These are phyloP conservation scores for Nematodospora anomalae DNA, from an alignment of 1,139 yeast genomes.

Conservation along the genomic window DNA sequence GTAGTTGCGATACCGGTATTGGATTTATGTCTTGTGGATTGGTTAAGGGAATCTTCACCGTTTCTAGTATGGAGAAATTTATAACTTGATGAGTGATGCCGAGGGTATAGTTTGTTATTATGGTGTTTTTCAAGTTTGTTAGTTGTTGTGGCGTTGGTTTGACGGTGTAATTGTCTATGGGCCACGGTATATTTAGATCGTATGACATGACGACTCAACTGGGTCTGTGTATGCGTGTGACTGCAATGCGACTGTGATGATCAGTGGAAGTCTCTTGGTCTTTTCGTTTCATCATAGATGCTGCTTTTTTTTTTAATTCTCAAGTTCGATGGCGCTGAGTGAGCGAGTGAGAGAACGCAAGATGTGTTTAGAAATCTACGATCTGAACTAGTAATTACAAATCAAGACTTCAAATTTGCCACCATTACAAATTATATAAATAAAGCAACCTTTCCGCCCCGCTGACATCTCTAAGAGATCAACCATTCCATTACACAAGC, in stretches of 20 bases:
- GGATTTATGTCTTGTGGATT: slow-evolving; percentile 38
- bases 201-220: slow-evolving; percentile 30
- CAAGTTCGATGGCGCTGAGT: no score
- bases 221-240: slow-evolving; percentile 1
- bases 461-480: no score
- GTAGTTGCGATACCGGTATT: slow-evolving; percentile 28
- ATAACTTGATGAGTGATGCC: slow-evolving; percentile 77
- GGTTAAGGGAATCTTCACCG: slow-evolving; percentile 55
- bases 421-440: slow-evolving; percentile 1
- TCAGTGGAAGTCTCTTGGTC: no score
- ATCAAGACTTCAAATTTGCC: background rate
- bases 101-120: slow-evolving; percentile 57
- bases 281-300: no score
- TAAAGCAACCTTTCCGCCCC: slow-evolving; percentile 1
- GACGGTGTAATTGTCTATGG: slow-evolving; percentile 49
- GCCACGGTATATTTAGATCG: slow-evolving; percentile 86
- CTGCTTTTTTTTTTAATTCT: no score
- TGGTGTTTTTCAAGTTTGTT: slow-evolving; percentile 43
- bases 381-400: no score
- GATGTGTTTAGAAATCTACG: no score
- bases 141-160: slow-evolving; percentile 45
- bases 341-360: no score
- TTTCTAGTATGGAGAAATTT: slow-evolving; percentile 60
- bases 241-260: no score
- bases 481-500: no score